Evolutionary conservation across 2,329 filamentous ascomycete genomes (phyloP).

Genomic region (Neoscytalidium dimidiatum): DNA sequence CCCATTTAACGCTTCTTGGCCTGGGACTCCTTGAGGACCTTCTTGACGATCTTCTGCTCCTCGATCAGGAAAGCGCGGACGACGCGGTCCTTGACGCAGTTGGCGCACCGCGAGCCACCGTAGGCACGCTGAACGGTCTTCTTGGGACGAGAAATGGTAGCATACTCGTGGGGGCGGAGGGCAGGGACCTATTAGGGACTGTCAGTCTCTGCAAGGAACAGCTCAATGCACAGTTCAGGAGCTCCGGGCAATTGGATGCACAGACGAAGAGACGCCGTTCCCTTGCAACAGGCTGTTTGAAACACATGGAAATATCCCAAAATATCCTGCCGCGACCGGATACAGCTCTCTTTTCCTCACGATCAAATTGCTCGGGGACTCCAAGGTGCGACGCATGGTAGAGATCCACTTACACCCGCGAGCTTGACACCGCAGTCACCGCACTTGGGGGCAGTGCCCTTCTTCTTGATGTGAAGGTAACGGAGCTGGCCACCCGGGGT

Average conservation of each 20-base stretch:
- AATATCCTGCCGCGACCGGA: not conserved
- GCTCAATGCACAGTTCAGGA: not conserved
- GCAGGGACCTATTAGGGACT: conserved; percentile 72
- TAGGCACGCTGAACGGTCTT: conserved; percentile 99
- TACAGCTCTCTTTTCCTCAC: not conserved
- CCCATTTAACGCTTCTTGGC: conserved; percentile 63
- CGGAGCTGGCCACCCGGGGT: conserved; percentile 95
- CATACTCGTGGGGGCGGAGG: conserved; percentile 97
- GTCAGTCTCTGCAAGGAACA: conserved; percentile 3
- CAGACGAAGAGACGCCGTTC: not conserved
- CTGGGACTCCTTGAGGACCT: conserved; percentile 98
- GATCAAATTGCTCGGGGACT: not conserved
- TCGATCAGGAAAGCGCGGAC: conserved; percentile 99
- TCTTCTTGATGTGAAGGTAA: conserved; percentile 99
- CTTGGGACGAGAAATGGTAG: conserved; percentile 95
- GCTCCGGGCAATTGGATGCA: not conserved
- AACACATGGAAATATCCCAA: not conserved
- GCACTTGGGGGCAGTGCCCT: conserved; percentile 95
- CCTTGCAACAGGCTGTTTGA: not conserved
- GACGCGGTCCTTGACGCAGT: conserved; percentile 97
- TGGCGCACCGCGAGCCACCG: conserved; percentile 96
- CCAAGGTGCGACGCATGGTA: not conserved
- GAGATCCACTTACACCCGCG: conserved; percentile 77
- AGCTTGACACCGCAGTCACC: conserved; percentile 92
- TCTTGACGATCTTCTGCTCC: conserved; percentile 99